These are phyloP conservation scores for Fistulinella cinereoalba DNA, from an alignment of 1,284 basidiomycete species.

Conservation along the genomic window DNA sequence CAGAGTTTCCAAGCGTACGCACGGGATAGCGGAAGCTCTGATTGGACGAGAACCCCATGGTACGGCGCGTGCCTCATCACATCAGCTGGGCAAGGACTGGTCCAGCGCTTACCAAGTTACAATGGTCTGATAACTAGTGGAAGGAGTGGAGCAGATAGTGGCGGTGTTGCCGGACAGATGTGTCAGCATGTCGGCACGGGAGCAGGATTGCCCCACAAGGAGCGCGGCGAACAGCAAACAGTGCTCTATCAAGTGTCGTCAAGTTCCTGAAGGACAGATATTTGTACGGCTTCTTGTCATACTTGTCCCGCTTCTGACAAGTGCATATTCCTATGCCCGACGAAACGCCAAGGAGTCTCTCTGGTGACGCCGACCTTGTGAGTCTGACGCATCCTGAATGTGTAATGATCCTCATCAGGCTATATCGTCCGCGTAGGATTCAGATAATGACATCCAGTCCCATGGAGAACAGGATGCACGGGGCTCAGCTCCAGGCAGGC, in stretches of 20 bases:
- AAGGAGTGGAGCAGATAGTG: background rate
- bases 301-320: constrained; percentile 2
- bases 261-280: background rate
- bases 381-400: constrained; percentile 12
- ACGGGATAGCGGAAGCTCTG: too few relatives aligned
- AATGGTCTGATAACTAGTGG: too few relatives aligned
- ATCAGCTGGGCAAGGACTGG: too few relatives aligned
- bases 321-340: constrained; percentile 23
- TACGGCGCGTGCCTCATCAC: too few relatives aligned
- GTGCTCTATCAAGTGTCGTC: constrained; percentile 4
- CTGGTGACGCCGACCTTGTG: constrained; percentile 26
- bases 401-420: constrained; percentile 13
- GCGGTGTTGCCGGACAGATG: background rate
- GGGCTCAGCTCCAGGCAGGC: constrained; percentile 55
- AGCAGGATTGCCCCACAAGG: background rate
- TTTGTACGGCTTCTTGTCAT: background rate
- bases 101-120: too few relatives aligned
- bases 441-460: constrained; percentile 63
- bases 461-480: constrained; percentile 37
- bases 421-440: constrained; percentile 43
- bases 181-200: background rate
- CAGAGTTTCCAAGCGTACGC: too few relatives aligned
- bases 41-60: too few relatives aligned
- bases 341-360: constrained; percentile 30
- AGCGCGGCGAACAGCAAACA: background rate